Evolutionary conservation across 148 eudicot genomes (phyloP), one percentile per base, ranked within the genome.

Genomic region (Rhododendron vialii): DNA sequence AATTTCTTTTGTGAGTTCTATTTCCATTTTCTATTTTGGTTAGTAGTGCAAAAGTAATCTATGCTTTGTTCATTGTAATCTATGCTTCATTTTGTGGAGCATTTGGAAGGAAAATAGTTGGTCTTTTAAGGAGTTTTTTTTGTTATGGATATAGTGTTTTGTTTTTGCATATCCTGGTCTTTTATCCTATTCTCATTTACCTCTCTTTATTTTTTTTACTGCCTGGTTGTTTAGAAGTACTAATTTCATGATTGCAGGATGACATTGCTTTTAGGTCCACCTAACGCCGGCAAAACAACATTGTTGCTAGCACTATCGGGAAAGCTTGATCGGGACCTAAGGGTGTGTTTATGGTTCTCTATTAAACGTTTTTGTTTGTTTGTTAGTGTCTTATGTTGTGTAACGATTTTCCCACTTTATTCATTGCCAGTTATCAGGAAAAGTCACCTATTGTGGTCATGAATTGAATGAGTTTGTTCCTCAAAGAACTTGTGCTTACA

Each of bases 221-320:
- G 38, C 76, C 17, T 28, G 33, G 17, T 12, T 14, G 41, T 71
- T 30, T 33, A 11, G 3, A 69, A 71, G 7, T 13, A 30, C 76
- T 71, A 35, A 71, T 71, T 28, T 71, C 76, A 5, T 71, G 76
- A 71, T 33, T 71, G 55, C 80, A 91, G 93, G 84, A 78, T 89
- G 87, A 91, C 93, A n/a, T 85, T 91, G 30, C 91, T 91, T 78
- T 78, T 91, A 10, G 93, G 93, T 41, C 91, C 93, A 61, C 93
- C 93, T 5, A 87, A 85, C 57, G 89, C 93, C 6, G 93, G 93
- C 26, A 91, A 89, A 45, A 88, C 93, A 24, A 91, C 93, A 41
- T 89, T 91, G 82, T 48, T 91, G 73, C 87, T 88, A 78, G 90
- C 89, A 59, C 88, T 91, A 38, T 89, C 93, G 0, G 93, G 91